Percentiles rank a stretch among this genome's conserved stretches.
Evolutionary conservation across 495 filamentous ascomycete genomes (phyloP).

Genomic region (Pyrenula massariospora): DNA sequence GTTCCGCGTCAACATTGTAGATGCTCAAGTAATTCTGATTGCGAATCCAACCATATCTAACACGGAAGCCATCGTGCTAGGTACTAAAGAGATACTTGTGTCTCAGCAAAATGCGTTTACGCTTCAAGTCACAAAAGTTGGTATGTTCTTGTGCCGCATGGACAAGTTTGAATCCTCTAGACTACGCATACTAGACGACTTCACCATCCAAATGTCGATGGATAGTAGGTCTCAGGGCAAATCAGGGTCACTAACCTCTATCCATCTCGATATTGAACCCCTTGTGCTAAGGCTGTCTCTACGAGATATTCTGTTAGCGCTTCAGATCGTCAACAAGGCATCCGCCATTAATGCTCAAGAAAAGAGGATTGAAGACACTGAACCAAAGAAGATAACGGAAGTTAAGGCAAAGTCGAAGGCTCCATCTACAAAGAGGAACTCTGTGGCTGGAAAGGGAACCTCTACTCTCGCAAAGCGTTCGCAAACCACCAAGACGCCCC

Average conservation of each 20-base stretch:
- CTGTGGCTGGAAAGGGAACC: constrained; percentile 49
- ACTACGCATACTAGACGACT: constrained; percentile 88
- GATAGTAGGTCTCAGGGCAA: constrained; percentile 62
- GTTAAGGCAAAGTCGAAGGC: constrained; percentile 34
- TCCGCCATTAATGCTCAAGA: constrained; percentile 53
- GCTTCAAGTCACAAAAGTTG: constrained; percentile 80
- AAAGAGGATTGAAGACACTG: constrained; percentile 33
- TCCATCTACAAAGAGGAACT: constrained; percentile 41
- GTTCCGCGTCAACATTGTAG: constrained; percentile 86
- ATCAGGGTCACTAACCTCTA: constrained; percentile 57
- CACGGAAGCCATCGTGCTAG: constrained; percentile 91
- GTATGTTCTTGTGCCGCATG: constrained; percentile 98
- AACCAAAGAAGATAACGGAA: constrained; percentile 55
- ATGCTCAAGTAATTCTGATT: constrained; percentile 90
- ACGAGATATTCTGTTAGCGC: constrained; percentile 84
- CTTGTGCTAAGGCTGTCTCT: constrained; percentile 86
- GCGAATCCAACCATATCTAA: constrained; percentile 81
- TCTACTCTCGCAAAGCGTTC: constrained; percentile 44
- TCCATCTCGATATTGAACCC: constrained; percentile 80
- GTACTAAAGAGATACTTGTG: constrained; percentile 84
- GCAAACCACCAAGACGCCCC: constrained; percentile 16
- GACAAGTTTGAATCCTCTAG: constrained; percentile 82
- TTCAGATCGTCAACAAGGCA: constrained; percentile 87
- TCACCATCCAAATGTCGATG: constrained; percentile 80
- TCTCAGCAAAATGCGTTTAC: constrained; percentile 92